A percentile compares a stretch with the other conserved stretches of the same genome.
phyloP scores from a whole-genome alignment of 2,329 filamentous ascomycete species.

The Teratosphaeriaceae sp. region DNA sequence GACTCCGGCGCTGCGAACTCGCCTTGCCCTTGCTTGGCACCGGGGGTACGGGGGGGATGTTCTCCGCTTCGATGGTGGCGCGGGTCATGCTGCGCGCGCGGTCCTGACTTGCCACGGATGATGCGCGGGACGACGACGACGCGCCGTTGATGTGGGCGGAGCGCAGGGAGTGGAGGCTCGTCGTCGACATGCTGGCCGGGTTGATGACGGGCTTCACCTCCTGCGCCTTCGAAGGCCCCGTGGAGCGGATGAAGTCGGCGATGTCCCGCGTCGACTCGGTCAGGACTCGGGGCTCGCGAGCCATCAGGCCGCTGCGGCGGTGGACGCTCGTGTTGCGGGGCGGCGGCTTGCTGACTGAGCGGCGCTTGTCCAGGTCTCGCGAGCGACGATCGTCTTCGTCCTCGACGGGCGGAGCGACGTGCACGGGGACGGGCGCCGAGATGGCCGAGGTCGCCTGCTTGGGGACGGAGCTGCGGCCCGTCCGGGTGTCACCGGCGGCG shows the following conservation, averaged over 20 bases:
- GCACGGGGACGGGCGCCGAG: neutral
- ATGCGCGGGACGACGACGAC: slow-evolving; percentile 15
- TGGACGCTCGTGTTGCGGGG: slow-evolving; percentile 26
- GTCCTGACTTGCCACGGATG: slow-evolving; percentile 16
- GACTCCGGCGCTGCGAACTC: slow-evolving; percentile 22
- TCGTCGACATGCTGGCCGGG: slow-evolving; percentile 16
- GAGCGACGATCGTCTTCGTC: slow-evolving; percentile 9
- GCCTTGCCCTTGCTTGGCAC: slow-evolving; percentile 17
- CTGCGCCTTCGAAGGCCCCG: slow-evolving; percentile 52
- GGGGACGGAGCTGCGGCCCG: slow-evolving; percentile 7
- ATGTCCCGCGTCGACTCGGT: slow-evolving; percentile 73
- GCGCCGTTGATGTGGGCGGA: slow-evolving; percentile 13
- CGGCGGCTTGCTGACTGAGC: slow-evolving; percentile 26
- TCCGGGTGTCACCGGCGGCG: slow-evolving; percentile 4
- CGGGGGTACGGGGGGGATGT: slow-evolving; percentile 24
- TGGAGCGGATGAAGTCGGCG: slow-evolving; percentile 82
- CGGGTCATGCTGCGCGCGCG: slow-evolving; percentile 12
- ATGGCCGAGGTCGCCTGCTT: slow-evolving; percentile 11
- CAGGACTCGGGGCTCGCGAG: slow-evolving; percentile 67
- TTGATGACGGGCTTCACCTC: slow-evolving; percentile 8
- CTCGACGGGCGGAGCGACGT: slow-evolving; percentile 4
- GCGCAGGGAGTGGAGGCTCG: slow-evolving; percentile 20
- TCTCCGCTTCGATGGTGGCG: slow-evolving; percentile 7
- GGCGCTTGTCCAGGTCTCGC: slow-evolving; percentile 16
- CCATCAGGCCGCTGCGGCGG: slow-evolving; percentile 32